Base-by-base conservation (phyloP, 2,329 filamentous ascomycete species). In the Chaetomium strumarium region DNA sequence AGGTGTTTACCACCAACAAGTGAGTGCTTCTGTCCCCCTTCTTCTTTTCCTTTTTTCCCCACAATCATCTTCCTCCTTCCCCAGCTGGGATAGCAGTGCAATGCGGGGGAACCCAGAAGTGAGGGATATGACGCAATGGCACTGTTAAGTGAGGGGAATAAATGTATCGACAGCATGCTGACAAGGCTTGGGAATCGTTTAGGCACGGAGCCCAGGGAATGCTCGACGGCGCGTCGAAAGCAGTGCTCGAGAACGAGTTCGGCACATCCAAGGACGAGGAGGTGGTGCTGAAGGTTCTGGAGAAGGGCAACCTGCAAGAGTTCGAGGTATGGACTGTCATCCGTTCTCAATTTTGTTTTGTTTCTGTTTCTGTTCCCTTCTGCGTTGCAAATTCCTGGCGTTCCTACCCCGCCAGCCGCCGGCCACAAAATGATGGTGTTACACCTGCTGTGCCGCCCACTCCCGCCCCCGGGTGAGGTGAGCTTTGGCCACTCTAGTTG, bases 1-100 rank as follows among this genome's bases (percentile, higher is more conserved):
- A 95, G 78, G 78, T 99, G 66, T 95, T 96, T 66, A 75, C 86
- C 40, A 95, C 90, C 34, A 88, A 95, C 76, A 87, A 85, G 91
- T 96, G 79, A 74, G 87, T 54, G 49, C 14, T 40, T n/a, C 20
- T 38, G 9, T 31, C 12, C 14, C 17, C 39, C 29, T 7, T 46
- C 39, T 16, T 19, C 16, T 37, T 19, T 19, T 39, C 14, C 19
- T 37, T 10, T 37, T 10, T 19, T 12, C 5, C 16, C n/a, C 36
- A 2, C 7, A 3, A 12, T 29, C 14, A n/a, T 38, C 14, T 17
- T 24, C 29, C 37, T 29, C 38, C 30, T 29, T 11, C 11, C 7
- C 13, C 1, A 12, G 17, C 19, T 20, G 17, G 24, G 17, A 10
- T 29, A 14, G 39, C 24, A 9, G 38, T 24, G 12, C 10, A 20